Conservation (phyloP, 2,329 filamentous ascomycete genomes). For the Penicillium expansum region DNA sequence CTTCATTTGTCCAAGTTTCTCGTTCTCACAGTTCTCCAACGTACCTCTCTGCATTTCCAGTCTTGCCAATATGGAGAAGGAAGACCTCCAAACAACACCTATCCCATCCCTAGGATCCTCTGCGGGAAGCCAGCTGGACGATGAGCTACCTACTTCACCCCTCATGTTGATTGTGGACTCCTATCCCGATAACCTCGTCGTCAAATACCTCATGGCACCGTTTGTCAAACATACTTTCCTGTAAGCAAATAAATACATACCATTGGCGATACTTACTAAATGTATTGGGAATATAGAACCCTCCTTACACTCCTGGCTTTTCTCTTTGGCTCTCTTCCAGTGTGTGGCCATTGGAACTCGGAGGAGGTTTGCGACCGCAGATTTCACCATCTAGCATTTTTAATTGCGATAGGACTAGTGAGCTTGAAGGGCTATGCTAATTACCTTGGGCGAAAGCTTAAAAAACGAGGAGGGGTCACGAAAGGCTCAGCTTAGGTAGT, state of each 20-base stretch:
- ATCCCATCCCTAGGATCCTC: not conserved
- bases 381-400: not conserved
- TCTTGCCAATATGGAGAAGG: not conserved
- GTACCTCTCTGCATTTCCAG: not conserved
- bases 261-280: not conserved
- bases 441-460: not conserved
- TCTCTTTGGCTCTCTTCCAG: not conserved
- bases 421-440: not conserved
- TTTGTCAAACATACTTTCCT: not conserved
- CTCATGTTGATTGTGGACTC: not conserved
- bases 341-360: not conserved
- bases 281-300: not conserved
- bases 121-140: not conserved
- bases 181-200: not conserved
- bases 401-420: not conserved
- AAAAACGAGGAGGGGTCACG: not conserved
- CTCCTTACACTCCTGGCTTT: not conserved
- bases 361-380: not conserved
- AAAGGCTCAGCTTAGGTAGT: not conserved
- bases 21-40: not conserved
- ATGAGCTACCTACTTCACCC: not conserved
- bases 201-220: not conserved
- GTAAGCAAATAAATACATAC: not conserved
- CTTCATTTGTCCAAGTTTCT: not conserved
- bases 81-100: not conserved